These are phyloP conservation scores for Colletotrichum coccodes DNA, from an alignment of 2,329 filamentous ascomycete species.

Conservation along the genomic window DNA sequence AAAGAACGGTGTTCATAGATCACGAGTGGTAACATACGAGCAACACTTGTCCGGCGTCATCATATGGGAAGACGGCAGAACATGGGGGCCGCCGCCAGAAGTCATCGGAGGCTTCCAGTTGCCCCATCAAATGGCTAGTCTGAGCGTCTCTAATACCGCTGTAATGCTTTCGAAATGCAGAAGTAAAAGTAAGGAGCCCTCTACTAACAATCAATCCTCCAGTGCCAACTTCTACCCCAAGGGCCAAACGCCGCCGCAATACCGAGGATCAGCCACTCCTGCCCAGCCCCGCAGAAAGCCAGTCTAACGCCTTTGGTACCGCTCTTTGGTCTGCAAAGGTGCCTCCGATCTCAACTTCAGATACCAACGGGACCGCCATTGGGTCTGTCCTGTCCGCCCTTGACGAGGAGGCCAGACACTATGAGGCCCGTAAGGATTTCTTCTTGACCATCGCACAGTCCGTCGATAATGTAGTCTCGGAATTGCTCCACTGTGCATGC, in stretches of 20 bases:
- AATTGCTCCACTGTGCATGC: too few relatives aligned
- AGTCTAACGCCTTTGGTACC: neutral
- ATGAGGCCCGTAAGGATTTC: neutral
- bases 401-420: neutral
- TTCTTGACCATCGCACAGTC: neutral
- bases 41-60: too few relatives aligned
- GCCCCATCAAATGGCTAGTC: too few relatives aligned
- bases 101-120: too few relatives aligned
- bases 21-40: too few relatives aligned
- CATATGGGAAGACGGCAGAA: too few relatives aligned
- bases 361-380: neutral
- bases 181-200: too few relatives aligned
- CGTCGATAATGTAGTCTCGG: neutral
- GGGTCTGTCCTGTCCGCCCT: neutral
- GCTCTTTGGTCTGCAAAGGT: neutral
- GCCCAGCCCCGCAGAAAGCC: neutral
- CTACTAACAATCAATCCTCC: too few relatives aligned
- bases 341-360: neutral
- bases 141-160: too few relatives aligned
- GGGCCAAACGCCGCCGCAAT: neutral
- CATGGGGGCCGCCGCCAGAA: too few relatives aligned
- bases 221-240: neutral
- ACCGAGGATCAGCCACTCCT: neutral
- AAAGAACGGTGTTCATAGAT: too few relatives aligned
- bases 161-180: too few relatives aligned